Base-by-base conservation (phyloP, 164 flowering plant species). In the Cinnamomum chago region DNA sequence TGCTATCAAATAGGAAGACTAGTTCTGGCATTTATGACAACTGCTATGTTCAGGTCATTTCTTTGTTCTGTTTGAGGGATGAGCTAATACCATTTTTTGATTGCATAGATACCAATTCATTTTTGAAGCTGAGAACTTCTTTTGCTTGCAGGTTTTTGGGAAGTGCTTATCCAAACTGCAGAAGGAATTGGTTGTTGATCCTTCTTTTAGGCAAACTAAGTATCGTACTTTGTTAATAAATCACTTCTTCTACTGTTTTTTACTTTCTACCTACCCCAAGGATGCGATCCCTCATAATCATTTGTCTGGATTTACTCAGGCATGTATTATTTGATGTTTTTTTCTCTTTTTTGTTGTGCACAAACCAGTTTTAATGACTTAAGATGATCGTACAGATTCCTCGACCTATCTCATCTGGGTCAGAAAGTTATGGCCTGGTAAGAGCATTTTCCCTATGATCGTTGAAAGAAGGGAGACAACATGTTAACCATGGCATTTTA, bases 221-320 rank as follows among this genome's bases (percentile, higher is more conserved):
- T 71, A 71, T 18, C 73, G 73, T 20, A 2, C 73, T 52, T 51
- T 55, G 62, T 55, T 71, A 52, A 11, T 71, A 62, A 71, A 55
- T 15, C 12, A 71, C 73, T 71, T 51, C 35, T 71, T 71, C 64
- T 71, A 71, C 64, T 30, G 15, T 58, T 71, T 71, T 28, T 15
- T 71, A 52, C 73, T 71, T 52, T 71, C 65, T 14, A 71, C 35
- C 73, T 52, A 71, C 52, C 65, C 73, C 27, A 71, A 52, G 73
- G 64, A 71, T 52, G 58, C 50, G 25, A 15, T 71, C 40, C 64
- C 73, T 27, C 17, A 17, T 27, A 28, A 52, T 18, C 47, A 51
- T 71, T 71, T 71, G 40, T 71, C 73, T 15, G 64, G 27, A 25
- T 30, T 71, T 51, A 58, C 62, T 58, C 64, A 71, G 64, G 73